phyloP scores from a whole-genome alignment of 208 protist species.

The Acanthamoeba rhysodes region DNA sequence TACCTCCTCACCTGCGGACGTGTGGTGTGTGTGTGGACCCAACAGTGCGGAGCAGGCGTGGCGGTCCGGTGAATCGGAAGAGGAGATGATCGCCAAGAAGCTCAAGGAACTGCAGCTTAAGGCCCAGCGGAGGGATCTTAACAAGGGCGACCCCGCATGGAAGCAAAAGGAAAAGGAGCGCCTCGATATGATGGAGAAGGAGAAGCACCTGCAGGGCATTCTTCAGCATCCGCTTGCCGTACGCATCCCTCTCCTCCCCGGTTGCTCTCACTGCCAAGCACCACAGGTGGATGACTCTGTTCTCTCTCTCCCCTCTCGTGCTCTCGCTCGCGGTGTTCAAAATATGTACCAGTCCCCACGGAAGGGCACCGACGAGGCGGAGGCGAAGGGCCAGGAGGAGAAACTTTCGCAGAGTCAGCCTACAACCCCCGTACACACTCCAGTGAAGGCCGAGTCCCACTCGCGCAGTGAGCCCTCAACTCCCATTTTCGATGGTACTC shows the following conservation, averaged over 20 bases:
- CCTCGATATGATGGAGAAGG: not conserved
- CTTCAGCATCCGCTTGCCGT: not conserved
- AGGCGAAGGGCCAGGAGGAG: conserved; percentile 1
- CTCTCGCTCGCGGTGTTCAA: not conserved
- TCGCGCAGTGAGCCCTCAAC: not conserved
- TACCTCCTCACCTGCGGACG: not conserved
- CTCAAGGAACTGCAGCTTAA: not conserved
- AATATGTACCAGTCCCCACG: not conserved
- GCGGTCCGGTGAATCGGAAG: not conserved
- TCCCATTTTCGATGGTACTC: not conserved
- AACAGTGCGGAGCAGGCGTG: conserved; percentile 6
- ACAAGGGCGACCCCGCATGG: not conserved
- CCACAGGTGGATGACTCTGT: no score
- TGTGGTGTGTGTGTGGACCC: not conserved
- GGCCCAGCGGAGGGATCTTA: not conserved
- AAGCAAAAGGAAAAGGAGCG: conserved; percentile 25
- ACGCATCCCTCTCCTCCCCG: not conserved
- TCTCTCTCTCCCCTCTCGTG: not conserved
- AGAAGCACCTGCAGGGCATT: not conserved
- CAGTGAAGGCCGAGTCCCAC: not conserved
- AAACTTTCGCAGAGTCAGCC: not conserved
- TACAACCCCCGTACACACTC: not conserved
- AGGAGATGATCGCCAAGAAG: conserved; percentile 31
- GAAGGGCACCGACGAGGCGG: not conserved
- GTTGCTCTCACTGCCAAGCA: not conserved